Evolutionary conservation across 495 filamentous ascomycete genomes (phyloP), one percentile per base, ranked within the genome.

Genomic region (Neurospora cerealis): DNA sequence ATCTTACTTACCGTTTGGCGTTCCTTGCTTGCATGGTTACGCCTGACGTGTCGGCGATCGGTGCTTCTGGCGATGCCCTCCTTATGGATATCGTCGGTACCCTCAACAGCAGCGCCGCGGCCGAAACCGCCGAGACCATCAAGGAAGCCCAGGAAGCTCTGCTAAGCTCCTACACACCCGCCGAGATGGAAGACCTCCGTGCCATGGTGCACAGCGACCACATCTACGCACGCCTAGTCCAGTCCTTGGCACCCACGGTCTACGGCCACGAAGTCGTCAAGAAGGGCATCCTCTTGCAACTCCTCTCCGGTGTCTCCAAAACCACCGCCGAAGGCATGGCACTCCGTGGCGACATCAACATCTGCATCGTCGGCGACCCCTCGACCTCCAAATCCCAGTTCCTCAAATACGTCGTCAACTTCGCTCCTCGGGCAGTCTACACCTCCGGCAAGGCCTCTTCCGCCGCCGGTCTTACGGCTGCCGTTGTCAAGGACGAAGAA

Each of bases 361-460:
- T 99, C 75, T 99, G 96, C 81, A 94, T 99, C 78, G 96, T 99
- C 72, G 96, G 96, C 76, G 96, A 99, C 79, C 96, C 96, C 2
- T 95, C 93, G n/a, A 99, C 96, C 3, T 96, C 93, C 74, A 99
- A 99, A 82, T 97, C 93, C 73, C 96, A 99, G 79, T 99, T 99
- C 84, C 85, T 99, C 74, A 99, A 99, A 82, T 98, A 98, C 78
- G 92, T 99, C 75, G 97, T 93, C 86, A 94, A 93, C 66, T 93
- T 99, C 80, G 90, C 97, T 37, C 96, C 96, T 13, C 95, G 96
- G 38, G 93, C 96, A 4, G 95, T 99, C 71, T 99, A 99, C 80
- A 99, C 96, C 32, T 97, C 94, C 40, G 96, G 96, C 74, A 99
- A 99, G 83, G 96, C 96, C 11, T 98, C 96, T 15, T 98, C 96